A percentile compares a stretch with the other conserved stretches of the same genome.
phyloP scores from a whole-genome alignment of 306 rosid species.

The Trichosanthes cucumerina region DNA sequence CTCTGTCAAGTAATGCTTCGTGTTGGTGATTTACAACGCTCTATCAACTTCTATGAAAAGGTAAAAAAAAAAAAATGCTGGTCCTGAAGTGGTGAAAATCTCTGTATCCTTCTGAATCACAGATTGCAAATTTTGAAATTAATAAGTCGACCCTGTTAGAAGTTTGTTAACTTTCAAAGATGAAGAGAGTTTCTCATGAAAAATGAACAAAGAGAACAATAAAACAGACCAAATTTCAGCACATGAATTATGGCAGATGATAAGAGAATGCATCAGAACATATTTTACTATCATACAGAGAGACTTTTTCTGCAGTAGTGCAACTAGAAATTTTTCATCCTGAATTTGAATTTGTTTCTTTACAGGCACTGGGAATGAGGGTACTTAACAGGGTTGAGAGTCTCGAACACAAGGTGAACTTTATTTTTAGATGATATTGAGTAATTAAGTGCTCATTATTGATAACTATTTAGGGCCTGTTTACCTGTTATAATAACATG shows the following conservation, averaged over 20 bases:
- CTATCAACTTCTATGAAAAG: conserved; percentile 82
- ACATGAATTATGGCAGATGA: neutral
- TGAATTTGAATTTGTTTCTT: conserved; percentile 10
- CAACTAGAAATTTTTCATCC: neutral
- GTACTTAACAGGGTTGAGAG: conserved; percentile 58
- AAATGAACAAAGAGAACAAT: neutral
- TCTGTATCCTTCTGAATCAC: neutral
- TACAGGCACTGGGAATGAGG: conserved; percentile 75
- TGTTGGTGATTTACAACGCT: conserved; percentile 75
- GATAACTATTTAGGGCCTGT: too few relatives aligned
- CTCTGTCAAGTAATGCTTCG: conserved; percentile 93
- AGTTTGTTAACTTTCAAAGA: neutral
- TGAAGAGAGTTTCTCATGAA: neutral
- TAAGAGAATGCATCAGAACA: neutral
- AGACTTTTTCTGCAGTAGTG: neutral
- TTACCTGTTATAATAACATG: too few relatives aligned
- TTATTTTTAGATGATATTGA: neutral
- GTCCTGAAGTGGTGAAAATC: neutral
- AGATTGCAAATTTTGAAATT: neutral
- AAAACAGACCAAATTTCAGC: neutral
- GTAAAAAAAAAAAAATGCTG: conserved; percentile 15
- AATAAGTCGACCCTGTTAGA: neutral
- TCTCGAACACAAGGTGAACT: conserved; percentile 62
- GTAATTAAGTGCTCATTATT: neutral
- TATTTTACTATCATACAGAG: neutral